Conservation (phyloP, 176 grass and related monocot species). For the Phoenix dactylifera region DNA sequence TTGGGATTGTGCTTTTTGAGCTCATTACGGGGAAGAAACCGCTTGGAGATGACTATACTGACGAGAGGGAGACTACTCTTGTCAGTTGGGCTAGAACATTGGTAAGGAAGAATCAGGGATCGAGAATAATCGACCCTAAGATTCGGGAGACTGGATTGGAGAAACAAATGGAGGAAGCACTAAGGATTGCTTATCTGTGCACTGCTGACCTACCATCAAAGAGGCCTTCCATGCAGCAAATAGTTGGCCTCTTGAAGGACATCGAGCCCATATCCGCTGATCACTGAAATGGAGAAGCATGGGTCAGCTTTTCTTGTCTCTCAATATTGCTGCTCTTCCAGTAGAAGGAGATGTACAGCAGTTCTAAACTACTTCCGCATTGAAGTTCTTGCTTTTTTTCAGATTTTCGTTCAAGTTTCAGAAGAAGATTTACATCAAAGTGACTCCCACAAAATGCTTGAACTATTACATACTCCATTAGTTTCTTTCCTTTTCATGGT, state of each 20-base stretch:
- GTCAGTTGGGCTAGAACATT: slow-evolving; percentile 65
- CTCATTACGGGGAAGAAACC: slow-evolving; percentile 86
- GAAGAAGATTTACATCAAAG: not conserved
- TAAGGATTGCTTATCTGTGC: slow-evolving; percentile 84
- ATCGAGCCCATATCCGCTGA: slow-evolving; percentile 50
- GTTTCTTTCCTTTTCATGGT: no score
- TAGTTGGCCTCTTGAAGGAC: slow-evolving; percentile 92
- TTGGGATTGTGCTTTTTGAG: slow-evolving; percentile 84
- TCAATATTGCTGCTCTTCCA: not conserved
- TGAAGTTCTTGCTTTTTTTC: not conserved
- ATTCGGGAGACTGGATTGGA: slow-evolving; percentile 60
- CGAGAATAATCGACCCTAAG: slow-evolving; percentile 63
- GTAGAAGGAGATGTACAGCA: not conserved
- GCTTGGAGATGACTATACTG: slow-evolving; percentile 50
- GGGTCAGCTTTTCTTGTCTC: no score
- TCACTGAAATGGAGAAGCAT: slow-evolving; percentile 15
- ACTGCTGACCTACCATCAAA: slow-evolving; percentile 73
- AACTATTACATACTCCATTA: not conserved
- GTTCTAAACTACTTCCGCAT: not conserved
- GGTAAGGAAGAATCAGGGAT: slow-evolving; percentile 59
- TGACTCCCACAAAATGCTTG: not conserved
- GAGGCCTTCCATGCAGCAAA: slow-evolving; percentile 96
- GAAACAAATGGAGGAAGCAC: slow-evolving; percentile 73
- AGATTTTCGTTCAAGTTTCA: not conserved
- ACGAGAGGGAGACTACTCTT: slow-evolving; percentile 50